phyloP scores from a whole-genome alignment of 306 rosid species.

The Lathyrus sativus region DNA sequence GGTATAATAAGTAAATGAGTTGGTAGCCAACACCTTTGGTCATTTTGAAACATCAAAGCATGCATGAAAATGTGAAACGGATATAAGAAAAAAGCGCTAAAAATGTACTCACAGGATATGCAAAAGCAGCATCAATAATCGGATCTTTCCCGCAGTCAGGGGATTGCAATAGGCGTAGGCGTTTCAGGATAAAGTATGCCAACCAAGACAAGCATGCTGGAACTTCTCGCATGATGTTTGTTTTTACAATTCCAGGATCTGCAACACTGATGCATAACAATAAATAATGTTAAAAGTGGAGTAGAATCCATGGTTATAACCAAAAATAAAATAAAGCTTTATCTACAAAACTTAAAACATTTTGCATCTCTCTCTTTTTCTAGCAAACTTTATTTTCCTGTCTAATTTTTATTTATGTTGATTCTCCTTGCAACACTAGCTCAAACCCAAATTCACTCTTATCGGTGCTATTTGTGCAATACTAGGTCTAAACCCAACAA shows the following conservation, averaged over 20 bases:
- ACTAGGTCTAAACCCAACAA: slow-evolving; percentile 5
- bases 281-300: slow-evolving; percentile 32
- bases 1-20: neutral
- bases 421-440: slow-evolving; percentile 24
- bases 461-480: slow-evolving; percentile 17
- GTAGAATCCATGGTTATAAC: slow-evolving; percentile 14
- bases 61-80: slow-evolving; percentile 23
- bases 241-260: slow-evolving; percentile 85
- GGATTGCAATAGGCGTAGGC: slow-evolving; percentile 59
- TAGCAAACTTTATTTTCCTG: neutral
- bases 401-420: slow-evolving; percentile 20
- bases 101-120: slow-evolving; percentile 64
- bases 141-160: slow-evolving; percentile 61
- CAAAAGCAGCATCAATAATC: slow-evolving; percentile 78
- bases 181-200: slow-evolving; percentile 50
- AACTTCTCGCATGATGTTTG: slow-evolving; percentile 79
- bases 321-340: neutral
- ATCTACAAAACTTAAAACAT: slow-evolving; percentile 13
- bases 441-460: slow-evolving; percentile 19
- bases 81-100: slow-evolving; percentile 1
- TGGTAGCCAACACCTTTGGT: neutral
- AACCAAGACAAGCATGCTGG: slow-evolving; percentile 55
- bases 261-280: slow-evolving; percentile 57
- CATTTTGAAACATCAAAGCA: slow-evolving; percentile 29
- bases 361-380: neutral